Percentiles rank a stretch among this genome's conserved stretches.
phyloP scores from a whole-genome alignment of 495 filamentous ascomycete genomes.

The Penicillium steckii region DNA sequence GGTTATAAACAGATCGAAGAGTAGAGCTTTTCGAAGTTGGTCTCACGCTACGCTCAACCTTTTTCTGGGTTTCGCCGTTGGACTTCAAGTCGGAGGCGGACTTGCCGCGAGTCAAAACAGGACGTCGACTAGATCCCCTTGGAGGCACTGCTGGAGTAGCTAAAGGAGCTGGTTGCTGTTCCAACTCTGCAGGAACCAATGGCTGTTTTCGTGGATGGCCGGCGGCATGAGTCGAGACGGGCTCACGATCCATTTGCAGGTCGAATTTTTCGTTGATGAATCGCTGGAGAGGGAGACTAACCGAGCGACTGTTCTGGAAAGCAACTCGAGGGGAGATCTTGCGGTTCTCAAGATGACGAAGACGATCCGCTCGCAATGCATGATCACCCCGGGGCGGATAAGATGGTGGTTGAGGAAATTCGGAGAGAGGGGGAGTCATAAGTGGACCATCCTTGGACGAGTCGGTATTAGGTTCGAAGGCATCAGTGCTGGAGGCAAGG shows the following conservation, averaged over 20 bases:
- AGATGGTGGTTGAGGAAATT: slow-evolving; percentile 14
- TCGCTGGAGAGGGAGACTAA: slow-evolving; percentile 44
- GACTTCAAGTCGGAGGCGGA: slow-evolving; percentile 19
- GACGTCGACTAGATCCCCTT: slow-evolving; percentile 15
- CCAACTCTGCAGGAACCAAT: slow-evolving; percentile 1
- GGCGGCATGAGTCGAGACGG: slow-evolving; percentile 8
- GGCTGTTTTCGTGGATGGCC: slow-evolving; percentile 1
- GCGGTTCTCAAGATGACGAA: slow-evolving; percentile 29
- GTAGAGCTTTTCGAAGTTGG: slow-evolving; percentile 14
- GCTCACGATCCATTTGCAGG: slow-evolving; percentile 22
- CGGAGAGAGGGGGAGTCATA: slow-evolving; percentile 26
- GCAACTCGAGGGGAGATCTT: slow-evolving; percentile 22
- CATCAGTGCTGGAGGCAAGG: slow-evolving; percentile 34
- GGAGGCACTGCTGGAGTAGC: slow-evolving; percentile 14
- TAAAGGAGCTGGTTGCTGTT: slow-evolving; percentile 7
- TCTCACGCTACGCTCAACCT: slow-evolving; percentile 15
- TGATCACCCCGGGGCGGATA: slow-evolving; percentile 25
- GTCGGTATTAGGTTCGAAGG: slow-evolving; percentile 25
- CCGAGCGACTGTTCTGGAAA: slow-evolving; percentile 31
- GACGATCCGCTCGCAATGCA: slow-evolving; percentile 34
- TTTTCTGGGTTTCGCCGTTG: slow-evolving; percentile 6
- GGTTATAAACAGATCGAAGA: slow-evolving; percentile 18
- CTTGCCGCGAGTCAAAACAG: slow-evolving; percentile 20
- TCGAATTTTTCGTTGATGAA: slow-evolving; percentile 47
- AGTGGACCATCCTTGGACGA: slow-evolving; percentile 31